phyloP scores from a whole-genome alignment of 345 rosid species.

The Noccaea caerulescens region DNA sequence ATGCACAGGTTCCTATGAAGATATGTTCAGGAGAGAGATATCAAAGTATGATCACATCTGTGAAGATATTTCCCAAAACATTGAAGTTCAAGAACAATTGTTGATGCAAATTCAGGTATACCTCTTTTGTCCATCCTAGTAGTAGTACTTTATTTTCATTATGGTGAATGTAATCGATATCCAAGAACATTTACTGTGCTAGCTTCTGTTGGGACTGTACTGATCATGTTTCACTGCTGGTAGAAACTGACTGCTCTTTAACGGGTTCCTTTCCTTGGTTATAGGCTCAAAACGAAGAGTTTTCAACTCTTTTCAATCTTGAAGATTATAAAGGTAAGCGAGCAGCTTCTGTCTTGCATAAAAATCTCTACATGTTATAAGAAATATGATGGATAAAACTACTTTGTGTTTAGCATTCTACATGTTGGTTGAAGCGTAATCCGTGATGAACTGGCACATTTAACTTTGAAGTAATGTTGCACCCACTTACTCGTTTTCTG shows the following conservation, averaged over 20 bases:
- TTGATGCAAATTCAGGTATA: conserved; percentile 90
- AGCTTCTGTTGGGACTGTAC: conserved; percentile 21
- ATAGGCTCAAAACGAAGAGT: conserved; percentile 93
- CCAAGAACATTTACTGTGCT: conserved; percentile 14
- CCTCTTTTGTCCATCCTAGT: conserved; percentile 23
- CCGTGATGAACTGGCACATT: conserved; percentile 19
- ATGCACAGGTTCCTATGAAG: conserved; percentile 81
- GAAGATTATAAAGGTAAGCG: conserved; percentile 92
- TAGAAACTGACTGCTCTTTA: conserved; percentile 26
- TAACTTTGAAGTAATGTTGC: background rate
- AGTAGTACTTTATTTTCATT: conserved; percentile 15
- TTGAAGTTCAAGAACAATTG: conserved; percentile 88
- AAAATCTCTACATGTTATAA: background rate
- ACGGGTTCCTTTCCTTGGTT: conserved; percentile 28
- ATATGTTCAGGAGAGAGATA: conserved; percentile 94
- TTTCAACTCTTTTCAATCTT: conserved; percentile 76
- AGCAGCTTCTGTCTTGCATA: conserved; percentile 36
- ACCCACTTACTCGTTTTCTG: conserved; percentile 18
- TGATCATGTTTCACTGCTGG: conserved; percentile 26
- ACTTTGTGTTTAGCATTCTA: conserved; percentile 25
- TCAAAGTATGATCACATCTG: conserved; percentile 86
- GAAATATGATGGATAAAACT: conserved; percentile 10
- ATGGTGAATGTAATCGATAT: conserved; percentile 15
- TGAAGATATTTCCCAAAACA: conserved; percentile 83
- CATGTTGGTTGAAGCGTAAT: conserved; percentile 10